Base-by-base conservation (phyloP, 495 filamentous ascomycete species). In the Mycothermus thermophilus region DNA sequence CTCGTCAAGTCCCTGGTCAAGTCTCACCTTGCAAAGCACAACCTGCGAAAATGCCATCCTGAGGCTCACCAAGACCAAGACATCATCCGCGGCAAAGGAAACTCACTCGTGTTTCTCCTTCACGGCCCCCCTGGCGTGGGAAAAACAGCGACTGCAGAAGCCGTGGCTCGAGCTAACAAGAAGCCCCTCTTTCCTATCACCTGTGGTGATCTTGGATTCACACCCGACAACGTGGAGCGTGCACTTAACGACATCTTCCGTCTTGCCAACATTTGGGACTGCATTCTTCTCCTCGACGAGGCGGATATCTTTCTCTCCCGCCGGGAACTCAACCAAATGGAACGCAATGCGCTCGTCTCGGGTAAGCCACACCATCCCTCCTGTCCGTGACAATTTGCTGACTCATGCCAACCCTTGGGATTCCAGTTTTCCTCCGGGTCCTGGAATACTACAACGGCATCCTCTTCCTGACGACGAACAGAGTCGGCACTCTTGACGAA, bases 341-440 rank as follows among this genome's bases (percentile, higher is more conserved):
- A 73, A 45, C 70, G 81, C 34, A 87, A 87, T 45, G 77, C 77
- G 2, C 67, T 87, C 0, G 80, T 87, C 19, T 77, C 74, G 33
- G 37, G 37, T 39, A 28, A 27, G 14, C 7, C 9, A 3, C 14
- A 1, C n/a, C 24, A 11, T 11, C 3, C 15, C n/a, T n/a, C n/a
- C n/a, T n/a, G n/a, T n/a, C n/a, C n/a, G n/a, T n/a, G n/a, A n/a
- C n/a, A n/a, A n/a, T n/a, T n/a, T n/a, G n/a, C n/a, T n/a, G n/a
- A n/a, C n/a, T n/a, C n/a, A n/a, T n/a, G n/a, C n/a, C n/a, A n/a
- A n/a, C n/a, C 11, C 19, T 24, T 13, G 4, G 6, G 11, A n/a
- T 7, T 4, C 19, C 47, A 35, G 76, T 85, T 18, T 61, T 61
- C 42, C 43, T 59, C 11, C 47, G 56, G 10, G 51, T 48, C 1